Evolutionary conservation across 768 basidiomycete genomes (phyloP).

Genomic region (Artomyces pyxidatus): DNA sequence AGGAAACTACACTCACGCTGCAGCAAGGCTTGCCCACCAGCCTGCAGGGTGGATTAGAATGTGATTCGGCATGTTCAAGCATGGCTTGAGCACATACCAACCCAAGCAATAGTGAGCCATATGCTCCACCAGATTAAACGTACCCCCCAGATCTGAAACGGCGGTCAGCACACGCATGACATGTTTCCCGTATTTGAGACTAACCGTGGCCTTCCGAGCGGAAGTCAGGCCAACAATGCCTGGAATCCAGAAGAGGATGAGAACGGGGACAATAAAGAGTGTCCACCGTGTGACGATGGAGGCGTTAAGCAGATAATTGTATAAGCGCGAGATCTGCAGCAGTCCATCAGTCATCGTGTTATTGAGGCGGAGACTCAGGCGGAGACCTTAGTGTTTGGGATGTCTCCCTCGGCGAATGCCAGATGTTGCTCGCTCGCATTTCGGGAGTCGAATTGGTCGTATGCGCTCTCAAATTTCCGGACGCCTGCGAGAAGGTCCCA

Average conservation of each 20-base stretch:
- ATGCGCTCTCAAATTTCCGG: conserved; percentile 44
- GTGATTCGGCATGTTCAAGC: not conserved
- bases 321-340: conserved; percentile 48
- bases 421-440: conserved; percentile 45
- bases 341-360: not conserved
- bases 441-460: conserved; percentile 50
- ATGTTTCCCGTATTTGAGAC: conserved; percentile 23
- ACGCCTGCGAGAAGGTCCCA: conserved; percentile 46
- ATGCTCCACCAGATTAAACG: conserved; percentile 73
- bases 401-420: conserved; percentile 52
- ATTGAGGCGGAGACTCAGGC: not conserved
- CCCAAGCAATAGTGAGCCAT: conserved; percentile 78
- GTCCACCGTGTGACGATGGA: conserved; percentile 78
- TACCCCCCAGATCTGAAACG: conserved; percentile 49
- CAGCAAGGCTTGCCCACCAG: conserved; percentile 73
- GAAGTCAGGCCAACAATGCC: conserved; percentile 59
- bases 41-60: conserved; percentile 29
- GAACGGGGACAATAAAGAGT: conserved; percentile 67
- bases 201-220: conserved; percentile 42
- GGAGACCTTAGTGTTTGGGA: conserved; percentile 50
- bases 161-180: too few relatives aligned
- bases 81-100: conserved; percentile 30
- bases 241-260: conserved; percentile 63
- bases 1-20: conserved; percentile 37
- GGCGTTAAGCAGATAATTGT: conserved; percentile 66